phyloP scores from a whole-genome alignment of 2,329 filamentous ascomycete species.

The Monosporascus sp. region DNA sequence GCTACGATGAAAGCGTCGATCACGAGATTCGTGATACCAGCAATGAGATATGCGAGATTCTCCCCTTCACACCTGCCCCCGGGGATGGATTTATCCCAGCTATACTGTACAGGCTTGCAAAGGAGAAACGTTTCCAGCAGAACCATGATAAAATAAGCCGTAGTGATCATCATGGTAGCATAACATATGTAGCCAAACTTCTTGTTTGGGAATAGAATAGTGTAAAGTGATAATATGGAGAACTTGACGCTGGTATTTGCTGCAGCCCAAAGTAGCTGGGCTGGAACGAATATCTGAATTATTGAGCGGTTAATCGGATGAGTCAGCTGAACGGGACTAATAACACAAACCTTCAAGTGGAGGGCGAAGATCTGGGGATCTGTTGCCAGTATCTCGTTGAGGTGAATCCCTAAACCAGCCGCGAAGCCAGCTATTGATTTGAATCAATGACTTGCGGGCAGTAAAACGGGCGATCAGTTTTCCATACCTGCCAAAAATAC shows the following conservation, averaged over 20 bases:
- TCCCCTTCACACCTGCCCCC: conserved; percentile 2
- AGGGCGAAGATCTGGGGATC: background rate
- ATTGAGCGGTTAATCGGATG: background rate
- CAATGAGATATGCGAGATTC: background rate
- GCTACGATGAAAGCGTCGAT: conserved; percentile 8
- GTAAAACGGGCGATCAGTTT: background rate
- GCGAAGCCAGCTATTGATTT: background rate
- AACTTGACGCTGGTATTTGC: conserved; percentile 11
- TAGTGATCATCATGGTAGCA: conserved; percentile 1
- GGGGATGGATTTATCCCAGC: conserved; percentile 11
- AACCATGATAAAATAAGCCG: conserved; percentile 4
- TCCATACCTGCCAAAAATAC: background rate
- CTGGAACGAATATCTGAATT: background rate
- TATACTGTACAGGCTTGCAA: conserved; percentile 5
- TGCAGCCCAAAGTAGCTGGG: conserved; percentile 7
- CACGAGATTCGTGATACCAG: conserved; percentile 10
- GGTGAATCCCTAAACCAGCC: background rate
- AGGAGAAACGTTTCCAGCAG: conserved; percentile 8
- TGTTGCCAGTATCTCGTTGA: background rate
- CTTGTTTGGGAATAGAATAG: conserved; percentile 5
- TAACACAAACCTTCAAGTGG: background rate
- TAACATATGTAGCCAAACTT: conserved; percentile 4
- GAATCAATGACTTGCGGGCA: background rate
- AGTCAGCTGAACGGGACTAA: background rate
- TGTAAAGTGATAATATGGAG: conserved; percentile 13